Conservation (phyloP, 2,329 filamentous ascomycete genomes). For the Fusarium sp. region DNA sequence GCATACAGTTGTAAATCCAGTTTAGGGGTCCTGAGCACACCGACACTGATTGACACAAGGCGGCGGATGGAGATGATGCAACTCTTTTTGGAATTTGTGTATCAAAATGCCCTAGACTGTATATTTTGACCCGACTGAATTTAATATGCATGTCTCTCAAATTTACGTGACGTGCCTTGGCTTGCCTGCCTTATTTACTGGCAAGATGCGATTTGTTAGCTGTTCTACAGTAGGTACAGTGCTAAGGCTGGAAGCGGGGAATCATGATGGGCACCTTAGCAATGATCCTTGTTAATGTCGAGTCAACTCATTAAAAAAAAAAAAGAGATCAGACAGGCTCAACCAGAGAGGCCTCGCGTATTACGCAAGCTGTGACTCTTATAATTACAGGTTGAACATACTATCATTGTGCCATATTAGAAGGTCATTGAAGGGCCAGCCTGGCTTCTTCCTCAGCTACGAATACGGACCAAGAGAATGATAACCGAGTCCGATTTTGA, state of each 20-base stretch:
- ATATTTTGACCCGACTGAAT: background rate
- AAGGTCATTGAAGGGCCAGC: constrained; percentile 12
- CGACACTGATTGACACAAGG: constrained; percentile 29
- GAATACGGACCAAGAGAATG: constrained; percentile 2
- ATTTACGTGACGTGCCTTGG: background rate
- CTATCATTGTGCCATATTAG: background rate
- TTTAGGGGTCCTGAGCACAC: constrained; percentile 10
- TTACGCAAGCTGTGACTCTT: constrained; percentile 44
- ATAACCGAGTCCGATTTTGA: background rate
- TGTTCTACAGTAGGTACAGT: background rate
- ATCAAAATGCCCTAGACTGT: background rate
- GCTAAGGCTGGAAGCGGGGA: constrained; percentile 29
- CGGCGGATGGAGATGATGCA: background rate
- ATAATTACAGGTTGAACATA: constrained; percentile 5
- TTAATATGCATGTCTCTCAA: background rate
- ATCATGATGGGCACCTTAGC: constrained; percentile 3
- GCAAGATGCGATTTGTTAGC: background rate
- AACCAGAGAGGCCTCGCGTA: constrained; percentile 36
- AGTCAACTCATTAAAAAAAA: constrained; percentile 20
- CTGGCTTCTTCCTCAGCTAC: constrained; percentile 20
- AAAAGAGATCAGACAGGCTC: constrained; percentile 12
- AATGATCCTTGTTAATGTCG: constrained; percentile 20
- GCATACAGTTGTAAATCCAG: constrained; percentile 2
- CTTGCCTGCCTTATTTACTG: background rate
- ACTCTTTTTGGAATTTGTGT: background rate